phyloP scores from a whole-genome alignment of 345 rosid genomes.

The Camelina laxa region DNA sequence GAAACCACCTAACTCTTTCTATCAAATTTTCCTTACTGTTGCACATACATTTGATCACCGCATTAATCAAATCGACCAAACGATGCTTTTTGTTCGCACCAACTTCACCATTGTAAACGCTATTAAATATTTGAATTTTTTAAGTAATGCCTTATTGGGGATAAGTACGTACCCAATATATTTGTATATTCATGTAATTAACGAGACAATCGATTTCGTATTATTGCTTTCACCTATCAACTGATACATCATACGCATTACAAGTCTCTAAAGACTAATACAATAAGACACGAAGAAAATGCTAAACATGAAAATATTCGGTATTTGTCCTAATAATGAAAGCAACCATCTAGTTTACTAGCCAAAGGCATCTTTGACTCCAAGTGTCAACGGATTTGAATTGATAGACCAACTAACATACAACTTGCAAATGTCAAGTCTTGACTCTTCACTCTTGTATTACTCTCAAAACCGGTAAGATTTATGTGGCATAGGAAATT shows the following conservation, averaged over 20 bases:
- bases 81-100: background rate
- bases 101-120: background rate
- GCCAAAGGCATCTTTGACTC: background rate
- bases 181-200: background rate
- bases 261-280: background rate
- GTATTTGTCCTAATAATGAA: constrained; percentile 10
- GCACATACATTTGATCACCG: background rate
- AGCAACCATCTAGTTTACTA: constrained; percentile 4
- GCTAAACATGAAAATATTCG: background rate
- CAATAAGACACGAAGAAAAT: background rate
- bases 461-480: constrained; percentile 4
- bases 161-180: background rate
- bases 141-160: background rate
- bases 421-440: background rate
- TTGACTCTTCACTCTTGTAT: background rate
- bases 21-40: background rate
- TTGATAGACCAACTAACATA: constrained; percentile 32
- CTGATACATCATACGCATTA: background rate
- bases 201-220: background rate
- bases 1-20: background rate
- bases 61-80: background rate
- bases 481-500: background rate
- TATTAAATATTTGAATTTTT: background rate
- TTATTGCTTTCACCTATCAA: background rate
- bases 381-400: constrained; percentile 32